These are phyloP conservation scores for Citrus sinensis DNA, from an alignment of 345 rosid genomes.

Conservation along the genomic window DVS_A1.0 CM039168.1:14502501-14503000, in stretches of 20 bases:
- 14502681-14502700: conserved; percentile 65
- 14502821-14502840: conserved; percentile 75
- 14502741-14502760: conserved; percentile 87
- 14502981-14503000: conserved; percentile 97
- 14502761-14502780: conserved; percentile 73
- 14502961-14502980: conserved; percentile 83
- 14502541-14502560: conserved; percentile 83
- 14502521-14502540: conserved; percentile 63
- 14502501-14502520: conserved; percentile 7
- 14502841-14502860: conserved; percentile 93
- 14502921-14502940: conserved; percentile 60
- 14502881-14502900: conserved; percentile 95
- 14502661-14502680: conserved; percentile 74
- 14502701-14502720: conserved; percentile 82
- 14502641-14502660: conserved; percentile 65
- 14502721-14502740: conserved; percentile 95
- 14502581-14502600: conserved; percentile 65
- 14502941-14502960: conserved; percentile 41
- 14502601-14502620: conserved; percentile 54
- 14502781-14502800: conserved; percentile 69
- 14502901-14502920: conserved; percentile 91
- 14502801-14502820: conserved; percentile 86
- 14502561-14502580: conserved; percentile 78
- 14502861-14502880: conserved; percentile 96
- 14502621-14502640: conserved; percentile 56